phyloP scores from a whole-genome alignment of 495 filamentous ascomycete genomes.

The Aspergillus sparsus region DNA sequence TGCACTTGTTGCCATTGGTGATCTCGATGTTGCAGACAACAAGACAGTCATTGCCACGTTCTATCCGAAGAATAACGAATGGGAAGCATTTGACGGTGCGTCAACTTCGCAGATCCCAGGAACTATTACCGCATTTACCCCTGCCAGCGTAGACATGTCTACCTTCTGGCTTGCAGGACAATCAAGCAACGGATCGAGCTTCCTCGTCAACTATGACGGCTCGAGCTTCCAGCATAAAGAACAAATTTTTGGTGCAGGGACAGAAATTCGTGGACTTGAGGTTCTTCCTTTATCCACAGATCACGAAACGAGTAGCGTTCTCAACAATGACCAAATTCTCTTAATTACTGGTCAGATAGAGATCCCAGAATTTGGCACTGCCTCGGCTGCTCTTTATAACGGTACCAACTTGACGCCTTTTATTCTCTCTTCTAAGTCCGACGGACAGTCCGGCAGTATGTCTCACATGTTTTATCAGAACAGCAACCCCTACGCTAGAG shows the following conservation, averaged over 20 bases:
- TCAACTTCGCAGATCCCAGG: slow-evolving; percentile 65
- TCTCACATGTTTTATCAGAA: slow-evolving; percentile 77
- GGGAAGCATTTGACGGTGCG: slow-evolving; percentile 66
- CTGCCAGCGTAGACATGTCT: slow-evolving; percentile 64
- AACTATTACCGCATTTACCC: slow-evolving; percentile 70
- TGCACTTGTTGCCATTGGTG: slow-evolving; percentile 72
- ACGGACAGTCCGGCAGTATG: slow-evolving; percentile 68
- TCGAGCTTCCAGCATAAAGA: slow-evolving; percentile 58
- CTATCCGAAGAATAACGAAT: slow-evolving; percentile 60
- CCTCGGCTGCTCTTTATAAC: slow-evolving; percentile 85
- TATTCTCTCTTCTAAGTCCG: slow-evolving; percentile 67
- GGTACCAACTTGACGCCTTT: slow-evolving; percentile 77
- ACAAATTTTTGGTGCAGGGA: slow-evolving; percentile 59
- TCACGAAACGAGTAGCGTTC: slow-evolving; percentile 63
- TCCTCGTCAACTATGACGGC: slow-evolving; percentile 75
- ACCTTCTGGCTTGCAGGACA: slow-evolving; percentile 80
- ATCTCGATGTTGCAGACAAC: slow-evolving; percentile 66
- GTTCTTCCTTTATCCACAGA: slow-evolving; percentile 67
- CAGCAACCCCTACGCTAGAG: slow-evolving; percentile 60
- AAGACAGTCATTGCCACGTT: slow-evolving; percentile 72
- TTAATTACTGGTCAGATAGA: slow-evolving; percentile 78
- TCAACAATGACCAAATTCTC: slow-evolving; percentile 68
- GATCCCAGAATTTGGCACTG: slow-evolving; percentile 74
- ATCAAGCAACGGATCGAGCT: slow-evolving; percentile 65
- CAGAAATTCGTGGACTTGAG: slow-evolving; percentile 75